Evolutionary conservation across 768 basidiomycete genomes (phyloP), one percentile per base, ranked within the genome.

Genomic region (Lactarius hengduanensis): DNA sequence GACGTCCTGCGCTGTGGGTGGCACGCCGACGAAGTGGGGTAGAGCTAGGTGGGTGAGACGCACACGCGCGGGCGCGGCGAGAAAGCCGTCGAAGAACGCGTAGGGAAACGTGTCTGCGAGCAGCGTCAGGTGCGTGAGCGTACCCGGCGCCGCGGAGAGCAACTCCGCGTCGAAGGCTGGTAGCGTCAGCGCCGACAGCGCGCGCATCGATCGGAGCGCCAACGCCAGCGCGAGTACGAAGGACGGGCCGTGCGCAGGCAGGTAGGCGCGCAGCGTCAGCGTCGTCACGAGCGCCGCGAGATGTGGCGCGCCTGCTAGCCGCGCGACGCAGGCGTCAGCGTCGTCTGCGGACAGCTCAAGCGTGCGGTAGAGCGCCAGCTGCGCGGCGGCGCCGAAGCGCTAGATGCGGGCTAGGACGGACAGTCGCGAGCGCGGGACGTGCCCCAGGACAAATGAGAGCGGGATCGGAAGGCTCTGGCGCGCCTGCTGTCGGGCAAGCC

Each of bases 141-240:
- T 45, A 63, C 72, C 70, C 1, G 72, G 70, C 3, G 71, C 71
- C n/a, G 73, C 72, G 32, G 61, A 54, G 47, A 76, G 69, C 22
- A 76, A 30, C 38, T 71, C 68, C 0, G 72, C 32, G 57, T 74
- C 71, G 65, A 74, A 74, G 1, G 64, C 63, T 1, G 76, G 74
- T 1, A 76, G 63, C 1, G 70, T 71, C 55, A 78, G 75, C 7
- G 72, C 60, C 1, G 59, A 45, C 5, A 77, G 70, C 8, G 71
- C 65, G 55, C 69, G 69, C 77, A 77, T 78, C 60, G 75, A 74
- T 57, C 71, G 72, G 58, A 77, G 72, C 2, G 77, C 76, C 34
- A 77, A 69, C 1, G 74, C 72, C 16, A 76, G 69, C 13, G 69
- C 71, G 36, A 70, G 62, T 10, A 70, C 61, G 45, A 73, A 64